Percentiles rank a stretch among this genome's conserved stretches.
phyloP scores from a whole-genome alignment of 73 alveolate genomes.

The Stentor roeselii region DNA sequence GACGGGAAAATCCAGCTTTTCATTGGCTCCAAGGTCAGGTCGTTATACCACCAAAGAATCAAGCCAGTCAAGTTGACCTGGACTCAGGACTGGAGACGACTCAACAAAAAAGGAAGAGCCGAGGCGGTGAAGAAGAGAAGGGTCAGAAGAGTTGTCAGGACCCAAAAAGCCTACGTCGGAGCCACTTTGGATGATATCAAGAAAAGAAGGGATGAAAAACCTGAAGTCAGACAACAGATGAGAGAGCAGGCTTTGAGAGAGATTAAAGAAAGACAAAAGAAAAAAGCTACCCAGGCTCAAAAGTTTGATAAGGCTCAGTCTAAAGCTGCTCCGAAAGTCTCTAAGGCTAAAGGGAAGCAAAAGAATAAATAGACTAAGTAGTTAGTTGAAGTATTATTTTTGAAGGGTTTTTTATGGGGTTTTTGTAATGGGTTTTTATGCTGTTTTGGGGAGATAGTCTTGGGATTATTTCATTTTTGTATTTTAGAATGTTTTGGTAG shows the following conservation, averaged over 20 bases:
- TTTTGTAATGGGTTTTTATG: too few species aligned
- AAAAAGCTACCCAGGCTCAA: too few species aligned
- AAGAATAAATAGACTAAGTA: too few species aligned
- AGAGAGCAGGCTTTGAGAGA: not conserved
- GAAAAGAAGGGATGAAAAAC: conserved; percentile 52
- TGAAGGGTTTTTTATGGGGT: too few species aligned
- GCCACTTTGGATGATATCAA: conserved; percentile 83
- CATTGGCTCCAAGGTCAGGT: conserved; percentile 64
- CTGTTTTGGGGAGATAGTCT: too few species aligned
- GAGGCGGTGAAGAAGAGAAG: conserved; percentile 68
- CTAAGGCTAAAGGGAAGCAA: not conserved
- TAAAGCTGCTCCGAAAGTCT: conserved; percentile 3
- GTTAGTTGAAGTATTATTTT: too few species aligned
- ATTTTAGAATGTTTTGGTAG: too few species aligned
- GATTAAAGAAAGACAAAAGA: not conserved
- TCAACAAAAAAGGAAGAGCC: conserved; percentile 74
- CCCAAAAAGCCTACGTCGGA: conserved; percentile 88
- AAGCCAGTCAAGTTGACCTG: conserved; percentile 82
- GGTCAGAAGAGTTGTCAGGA: conserved; percentile 73
- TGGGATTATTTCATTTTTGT: too few species aligned
- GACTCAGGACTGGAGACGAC: conserved; percentile 90
- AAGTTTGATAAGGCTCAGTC: not conserved
- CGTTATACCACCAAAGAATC: conserved; percentile 65
- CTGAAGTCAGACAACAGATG: not conserved
- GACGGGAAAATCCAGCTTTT: conserved; percentile 80